phyloP scores from a whole-genome alignment of 2,329 filamentous ascomycete species.

The Monilinia laxa region DNA sequence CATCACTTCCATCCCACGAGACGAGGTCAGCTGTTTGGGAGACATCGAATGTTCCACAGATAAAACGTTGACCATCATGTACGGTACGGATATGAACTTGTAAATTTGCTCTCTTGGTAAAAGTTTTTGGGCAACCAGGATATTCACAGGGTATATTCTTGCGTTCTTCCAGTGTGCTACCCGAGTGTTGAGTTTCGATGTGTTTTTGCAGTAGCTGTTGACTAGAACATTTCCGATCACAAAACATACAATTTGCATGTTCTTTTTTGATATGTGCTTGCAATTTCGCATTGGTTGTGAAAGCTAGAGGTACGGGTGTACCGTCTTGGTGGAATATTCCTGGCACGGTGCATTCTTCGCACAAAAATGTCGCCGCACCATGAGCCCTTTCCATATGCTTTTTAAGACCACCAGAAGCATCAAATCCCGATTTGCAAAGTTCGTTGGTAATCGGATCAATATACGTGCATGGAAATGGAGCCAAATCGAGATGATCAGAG shows the following conservation, averaged over 20 bases:
- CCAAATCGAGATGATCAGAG: constrained; percentile 68
- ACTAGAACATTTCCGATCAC: constrained; percentile 65
- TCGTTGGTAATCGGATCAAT: constrained; percentile 52
- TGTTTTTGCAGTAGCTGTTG: constrained; percentile 71
- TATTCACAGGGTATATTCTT: constrained; percentile 67
- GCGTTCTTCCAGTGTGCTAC: constrained; percentile 58
- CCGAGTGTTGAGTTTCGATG: constrained; percentile 73
- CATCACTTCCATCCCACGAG: constrained; percentile 63
- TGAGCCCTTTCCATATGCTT: constrained; percentile 72
- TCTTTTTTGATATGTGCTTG: constrained; percentile 70
- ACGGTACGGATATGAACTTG: constrained; percentile 74
- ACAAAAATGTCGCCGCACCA: constrained; percentile 66
- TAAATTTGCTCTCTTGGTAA: constrained; percentile 82
- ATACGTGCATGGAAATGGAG: constrained; percentile 69
- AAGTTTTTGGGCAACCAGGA: constrained; percentile 68
- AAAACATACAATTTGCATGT: constrained; percentile 76
- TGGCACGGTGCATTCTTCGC: constrained; percentile 63
- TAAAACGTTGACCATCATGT: constrained; percentile 73
- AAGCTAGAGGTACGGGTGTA: constrained; percentile 52
- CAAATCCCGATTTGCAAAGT: constrained; percentile 67
- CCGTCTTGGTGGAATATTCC: constrained; percentile 42
- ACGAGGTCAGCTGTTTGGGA: constrained; percentile 55
- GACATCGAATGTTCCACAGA: constrained; percentile 72
- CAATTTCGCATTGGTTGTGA: constrained; percentile 70
- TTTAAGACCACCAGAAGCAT: constrained; percentile 68